Conservation (phyloP, 2,329 filamentous ascomycete species). For the Botryotinia convoluta region DNA sequence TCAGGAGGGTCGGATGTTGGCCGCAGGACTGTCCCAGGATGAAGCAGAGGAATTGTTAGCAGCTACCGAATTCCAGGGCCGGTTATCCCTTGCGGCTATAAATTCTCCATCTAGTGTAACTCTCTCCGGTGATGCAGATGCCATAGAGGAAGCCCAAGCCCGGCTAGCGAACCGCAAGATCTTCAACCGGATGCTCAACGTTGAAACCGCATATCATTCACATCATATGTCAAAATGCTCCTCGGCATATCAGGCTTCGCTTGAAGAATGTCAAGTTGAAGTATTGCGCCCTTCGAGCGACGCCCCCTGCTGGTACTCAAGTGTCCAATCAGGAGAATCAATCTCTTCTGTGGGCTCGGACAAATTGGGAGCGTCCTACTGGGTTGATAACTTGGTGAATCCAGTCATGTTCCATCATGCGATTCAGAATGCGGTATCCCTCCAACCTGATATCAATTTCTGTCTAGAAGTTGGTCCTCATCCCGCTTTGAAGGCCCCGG, state of each 20-base stretch:
- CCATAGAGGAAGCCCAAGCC: slow-evolving; percentile 21
- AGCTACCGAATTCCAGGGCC: slow-evolving; percentile 18
- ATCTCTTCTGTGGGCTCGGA: neutral
- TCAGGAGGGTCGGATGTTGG: slow-evolving; percentile 27
- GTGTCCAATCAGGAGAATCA: neutral
- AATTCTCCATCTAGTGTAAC: slow-evolving; percentile 35
- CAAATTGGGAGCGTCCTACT: slow-evolving; percentile 26
- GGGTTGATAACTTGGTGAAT: slow-evolving; percentile 42
- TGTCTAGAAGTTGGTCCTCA: slow-evolving; percentile 32
- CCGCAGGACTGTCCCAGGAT: slow-evolving; percentile 23
- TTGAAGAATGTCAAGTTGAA: slow-evolving; percentile 33
- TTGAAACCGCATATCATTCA: slow-evolving; percentile 30
- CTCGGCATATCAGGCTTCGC: slow-evolving; percentile 21
- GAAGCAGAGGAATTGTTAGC: slow-evolving; percentile 18
- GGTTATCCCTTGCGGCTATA: slow-evolving; percentile 37
- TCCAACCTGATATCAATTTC: slow-evolving; percentile 22
- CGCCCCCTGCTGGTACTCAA: neutral
- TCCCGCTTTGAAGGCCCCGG: slow-evolving; percentile 28
- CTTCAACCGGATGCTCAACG: slow-evolving; percentile 26
- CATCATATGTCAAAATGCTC: slow-evolving; percentile 30
- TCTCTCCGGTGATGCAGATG: slow-evolving; percentile 33
- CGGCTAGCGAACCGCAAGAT: slow-evolving; percentile 20
- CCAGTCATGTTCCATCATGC: slow-evolving; percentile 46
- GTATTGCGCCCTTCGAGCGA: neutral
- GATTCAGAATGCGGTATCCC: slow-evolving; percentile 29